Evolutionary conservation across 169 alveolate genomes (phyloP), one percentile per base, ranked within the genome.

Genomic region (Plasmodium fragile): DNA sequence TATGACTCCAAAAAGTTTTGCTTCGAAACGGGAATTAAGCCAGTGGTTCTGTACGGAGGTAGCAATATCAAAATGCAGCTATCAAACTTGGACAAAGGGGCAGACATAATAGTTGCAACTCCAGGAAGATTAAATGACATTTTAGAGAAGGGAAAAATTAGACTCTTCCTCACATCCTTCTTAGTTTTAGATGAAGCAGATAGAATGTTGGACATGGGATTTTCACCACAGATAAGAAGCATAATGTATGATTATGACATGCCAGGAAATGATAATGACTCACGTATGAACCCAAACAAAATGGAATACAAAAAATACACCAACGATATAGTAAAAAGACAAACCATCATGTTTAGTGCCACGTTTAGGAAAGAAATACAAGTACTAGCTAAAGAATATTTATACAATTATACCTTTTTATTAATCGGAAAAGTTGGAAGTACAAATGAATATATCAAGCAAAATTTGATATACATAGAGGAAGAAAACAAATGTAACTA

Each of bases 91-190:
- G 99, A 98, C 87, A 95, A 97, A 30, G 99, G 99, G 30, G 98
- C 98, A 16, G 99, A 98, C 87, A 97, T 98, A n/a, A 94, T 98
- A 36, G 99, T 98, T 28, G 99, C 99, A 22, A 98, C 99, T 16
- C 99, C 99, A 4, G 99, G 99, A 30, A 95, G 99, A 32, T 96
- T 99, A 41, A 94, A 97, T 41, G 99, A 99, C 77, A 95, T 98
- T 53, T 92, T 98, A 71, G 97, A 97, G 39, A 92, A 96, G 72
- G 95, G 97, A 32, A 84, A 95, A 92, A 97, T 98, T 22, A 81
- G 91, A 39, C 93, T 98, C 82, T 83, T 91, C 25, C 95, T 95
- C 34, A 96, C 98, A 7, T 96, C 97, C 65, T 98, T 95, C 95
- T 95, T 98, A 69, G 98, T 98, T 32, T 80, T 98, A 39, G 99